These are phyloP conservation scores for Chalara sp. DNA, from an alignment of 2,329 filamentous ascomycete genomes.

Conservation along the genomic window DNA sequence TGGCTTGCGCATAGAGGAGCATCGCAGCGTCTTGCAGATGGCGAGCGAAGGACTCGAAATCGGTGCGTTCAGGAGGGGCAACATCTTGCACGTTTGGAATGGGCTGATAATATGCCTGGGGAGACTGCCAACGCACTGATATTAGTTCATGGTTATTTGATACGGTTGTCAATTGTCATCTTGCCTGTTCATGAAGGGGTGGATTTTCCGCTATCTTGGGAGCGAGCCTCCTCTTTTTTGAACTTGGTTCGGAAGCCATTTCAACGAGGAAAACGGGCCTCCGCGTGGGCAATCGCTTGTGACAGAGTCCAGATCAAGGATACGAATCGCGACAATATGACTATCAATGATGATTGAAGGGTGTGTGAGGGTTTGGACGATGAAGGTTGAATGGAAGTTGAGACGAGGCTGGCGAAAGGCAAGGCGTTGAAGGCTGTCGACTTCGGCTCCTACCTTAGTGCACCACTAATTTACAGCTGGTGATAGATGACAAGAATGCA, in stretches of 20 bases:
- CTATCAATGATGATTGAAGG: constrained; percentile 16
- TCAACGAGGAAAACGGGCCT: constrained; percentile 11
- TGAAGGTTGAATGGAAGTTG: constrained; percentile 10
- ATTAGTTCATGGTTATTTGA: constrained; percentile 8
- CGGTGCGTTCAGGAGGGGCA: constrained; percentile 30
- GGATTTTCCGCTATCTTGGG: constrained; percentile 28
- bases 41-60: constrained; percentile 60
- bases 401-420: too few species aligned
- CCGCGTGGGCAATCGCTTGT: constrained; percentile 12
- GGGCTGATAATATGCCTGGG: constrained; percentile 22
- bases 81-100: constrained; percentile 22
- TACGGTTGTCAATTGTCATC: constrained; percentile 1
- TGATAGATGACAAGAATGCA: too few species aligned
- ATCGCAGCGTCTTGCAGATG: constrained; percentile 64
- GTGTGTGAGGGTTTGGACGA: constrained; percentile 9
- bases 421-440: too few species aligned
- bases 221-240: constrained; percentile 29
- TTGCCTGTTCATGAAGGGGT: constrained; percentile 25
- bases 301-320: not conserved
- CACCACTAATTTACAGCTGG: too few species aligned
- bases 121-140: constrained; percentile 12
- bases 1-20: constrained; percentile 57
- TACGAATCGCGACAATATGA: constrained; percentile 1
- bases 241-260: constrained; percentile 26
- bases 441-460: too few species aligned